Percentiles rank a stretch among this genome's conserved stretches.
phyloP scores from a whole-genome alignment of 1,139 yeast genomes.

The Oligophagozyma castellii region DNA sequence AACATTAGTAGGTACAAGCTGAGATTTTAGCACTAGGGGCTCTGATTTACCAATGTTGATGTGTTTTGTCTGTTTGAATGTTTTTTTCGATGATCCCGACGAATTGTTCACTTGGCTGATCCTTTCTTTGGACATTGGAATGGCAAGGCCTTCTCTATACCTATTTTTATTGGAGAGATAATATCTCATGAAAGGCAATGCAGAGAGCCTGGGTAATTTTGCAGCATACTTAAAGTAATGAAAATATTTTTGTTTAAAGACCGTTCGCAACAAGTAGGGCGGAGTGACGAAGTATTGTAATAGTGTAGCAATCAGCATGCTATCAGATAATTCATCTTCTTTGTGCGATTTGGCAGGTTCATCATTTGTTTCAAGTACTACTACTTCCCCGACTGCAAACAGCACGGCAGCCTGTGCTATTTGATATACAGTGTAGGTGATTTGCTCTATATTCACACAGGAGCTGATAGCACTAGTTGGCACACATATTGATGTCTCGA shows the following conservation, averaged over 20 bases:
- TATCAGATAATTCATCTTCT: conserved; percentile 22
- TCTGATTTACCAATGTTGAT: conserved; percentile 59
- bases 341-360: conserved; percentile 9
- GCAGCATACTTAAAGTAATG: conserved; percentile 50
- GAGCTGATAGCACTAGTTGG: conserved; percentile 49
- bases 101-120: conserved; percentile 8
- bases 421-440: conserved; percentile 61
- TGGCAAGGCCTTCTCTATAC: conserved; percentile 58
- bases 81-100: conserved; percentile 19
- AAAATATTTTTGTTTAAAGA: conserved; percentile 36
- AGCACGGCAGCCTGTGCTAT: conserved; percentile 62
- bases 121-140: conserved; percentile 38
- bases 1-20: conserved; percentile 62
- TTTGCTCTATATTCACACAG: conserved; percentile 57
- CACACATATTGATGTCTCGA: conserved; percentile 41
- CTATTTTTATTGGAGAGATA: conserved; percentile 26
- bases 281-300: conserved; percentile 81
- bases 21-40: conserved; percentile 42
- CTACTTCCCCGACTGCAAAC: conserved; percentile 58
- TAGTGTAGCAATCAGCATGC: conserved; percentile 51
- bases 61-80: conserved; percentile 47
- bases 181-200: conserved; percentile 54
- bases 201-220: conserved; percentile 56
- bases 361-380: conserved; percentile 39
- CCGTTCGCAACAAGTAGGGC: conserved; percentile 55